Conservation (phyloP, 1,284 basidiomycete species). For the Ceratobasidium sp. region DNA sequence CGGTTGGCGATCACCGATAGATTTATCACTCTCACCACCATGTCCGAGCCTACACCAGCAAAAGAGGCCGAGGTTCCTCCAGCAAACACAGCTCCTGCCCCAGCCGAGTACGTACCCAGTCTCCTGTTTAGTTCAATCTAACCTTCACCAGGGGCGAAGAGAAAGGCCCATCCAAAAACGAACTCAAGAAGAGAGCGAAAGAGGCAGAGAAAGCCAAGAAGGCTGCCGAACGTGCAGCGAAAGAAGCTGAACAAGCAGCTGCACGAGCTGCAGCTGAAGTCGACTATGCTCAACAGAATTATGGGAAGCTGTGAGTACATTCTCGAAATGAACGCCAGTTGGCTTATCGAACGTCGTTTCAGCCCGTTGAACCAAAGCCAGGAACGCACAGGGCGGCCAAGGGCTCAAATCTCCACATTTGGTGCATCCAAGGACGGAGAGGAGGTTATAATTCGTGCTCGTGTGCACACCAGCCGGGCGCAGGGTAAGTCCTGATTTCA, state of each 20-base stretch:
- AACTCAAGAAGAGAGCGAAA: constrained; percentile 93
- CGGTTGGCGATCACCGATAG: constrained; percentile 40
- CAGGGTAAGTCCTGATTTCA: constrained; percentile 68
- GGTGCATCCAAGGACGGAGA: constrained; percentile 79
- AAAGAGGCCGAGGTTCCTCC: constrained; percentile 7
- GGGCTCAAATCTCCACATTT: constrained; percentile 73
- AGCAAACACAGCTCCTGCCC: not conserved
- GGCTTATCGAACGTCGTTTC: not conserved
- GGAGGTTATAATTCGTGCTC: constrained; percentile 86
- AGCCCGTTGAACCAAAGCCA: constrained; percentile 91
- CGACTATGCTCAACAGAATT: constrained; percentile 88
- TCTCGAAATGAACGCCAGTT: not conserved
- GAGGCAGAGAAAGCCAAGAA: constrained; percentile 94
- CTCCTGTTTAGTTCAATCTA: not conserved
- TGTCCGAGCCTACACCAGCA: constrained; percentile 46
- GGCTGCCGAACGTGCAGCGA: constrained; percentile 85
- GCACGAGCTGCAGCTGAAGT: constrained; percentile 80
- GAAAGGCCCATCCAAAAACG: constrained; percentile 83
- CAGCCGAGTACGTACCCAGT: constrained; percentile 7
- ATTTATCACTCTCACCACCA: constrained; percentile 34
- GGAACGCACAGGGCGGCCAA: constrained; percentile 65
- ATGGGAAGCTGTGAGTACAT: constrained; percentile 74
- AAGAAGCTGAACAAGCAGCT: constrained; percentile 80
- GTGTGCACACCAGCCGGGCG: constrained; percentile 91
- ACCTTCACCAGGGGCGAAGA: constrained; percentile 29